phyloP scores from a whole-genome alignment of 371 early-diverging fungal species.

The Mortierella sp. region DNA sequence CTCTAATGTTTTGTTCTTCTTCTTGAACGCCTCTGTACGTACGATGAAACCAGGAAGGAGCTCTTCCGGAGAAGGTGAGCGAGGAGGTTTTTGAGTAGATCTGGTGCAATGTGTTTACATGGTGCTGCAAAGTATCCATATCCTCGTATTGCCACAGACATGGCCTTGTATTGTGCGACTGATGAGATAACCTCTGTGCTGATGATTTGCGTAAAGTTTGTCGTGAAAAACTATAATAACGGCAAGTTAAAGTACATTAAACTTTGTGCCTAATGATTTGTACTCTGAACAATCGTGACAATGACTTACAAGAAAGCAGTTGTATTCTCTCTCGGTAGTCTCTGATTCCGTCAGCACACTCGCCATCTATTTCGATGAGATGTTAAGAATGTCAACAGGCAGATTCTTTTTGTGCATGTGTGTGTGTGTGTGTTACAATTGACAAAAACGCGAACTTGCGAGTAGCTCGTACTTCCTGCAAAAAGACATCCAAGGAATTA shows the following conservation, averaged over 20 bases:
- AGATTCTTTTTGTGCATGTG: neutral
- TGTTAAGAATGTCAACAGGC: neutral
- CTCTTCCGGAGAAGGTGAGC: constrained; percentile 66
- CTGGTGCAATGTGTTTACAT: constrained; percentile 60
- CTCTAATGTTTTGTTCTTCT: neutral
- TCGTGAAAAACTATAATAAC: constrained; percentile 64
- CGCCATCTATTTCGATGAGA: constrained; percentile 44
- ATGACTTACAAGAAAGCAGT: constrained; percentile 56
- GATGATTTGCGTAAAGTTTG: constrained; percentile 58
- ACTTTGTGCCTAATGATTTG: too few species aligned
- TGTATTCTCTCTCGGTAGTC: constrained; percentile 38
- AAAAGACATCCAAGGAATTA: constrained; percentile 64
- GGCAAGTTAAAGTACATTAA: neutral
- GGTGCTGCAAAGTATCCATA: constrained; percentile 80
- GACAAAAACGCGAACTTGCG: neutral
- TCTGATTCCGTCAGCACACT: constrained; percentile 28
- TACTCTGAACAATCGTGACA: too few species aligned
- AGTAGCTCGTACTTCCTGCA: constrained; percentile 60
- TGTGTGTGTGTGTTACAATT: neutral
- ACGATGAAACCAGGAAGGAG: constrained; percentile 70
- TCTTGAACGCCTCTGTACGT: constrained; percentile 47
- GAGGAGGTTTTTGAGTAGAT: constrained; percentile 62
- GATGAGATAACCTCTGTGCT: constrained; percentile 57
- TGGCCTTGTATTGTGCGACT: constrained; percentile 56
- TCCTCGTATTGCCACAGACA: constrained; percentile 78